phyloP scores from a whole-genome alignment of 768 basidiomycete genomes.

The Russula olivacea region DNA sequence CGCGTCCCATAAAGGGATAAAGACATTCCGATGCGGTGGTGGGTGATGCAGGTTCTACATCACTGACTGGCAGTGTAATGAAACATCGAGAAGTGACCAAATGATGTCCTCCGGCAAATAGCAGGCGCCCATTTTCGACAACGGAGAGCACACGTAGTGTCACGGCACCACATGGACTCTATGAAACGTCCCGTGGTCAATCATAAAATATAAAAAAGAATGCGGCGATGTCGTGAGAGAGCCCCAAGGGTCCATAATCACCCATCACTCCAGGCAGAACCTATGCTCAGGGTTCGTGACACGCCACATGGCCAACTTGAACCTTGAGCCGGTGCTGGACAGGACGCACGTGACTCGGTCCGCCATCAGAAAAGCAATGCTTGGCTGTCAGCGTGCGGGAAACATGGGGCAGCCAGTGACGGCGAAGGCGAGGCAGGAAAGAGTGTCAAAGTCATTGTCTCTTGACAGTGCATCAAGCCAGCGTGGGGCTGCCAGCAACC shows the following conservation, averaged over 20 bases:
- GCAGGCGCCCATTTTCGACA: neutral
- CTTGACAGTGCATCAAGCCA: slow-evolving; percentile 6
- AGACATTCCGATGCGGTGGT: slow-evolving; percentile 1
- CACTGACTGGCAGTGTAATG: neutral
- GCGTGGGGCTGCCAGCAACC: neutral
- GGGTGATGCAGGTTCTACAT: neutral
- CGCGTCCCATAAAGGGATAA: slow-evolving; percentile 11
- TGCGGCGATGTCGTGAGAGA: neutral
- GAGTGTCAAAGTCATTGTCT: neutral
- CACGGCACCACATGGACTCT: neutral
- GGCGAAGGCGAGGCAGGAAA: slow-evolving; percentile 1
- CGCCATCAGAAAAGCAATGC: neutral
- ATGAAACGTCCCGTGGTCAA: neutral
- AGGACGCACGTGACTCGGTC: slow-evolving; percentile 3
- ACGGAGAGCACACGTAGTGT: neutral
- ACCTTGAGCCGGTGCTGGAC: too few relatives aligned
- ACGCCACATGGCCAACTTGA: neutral
- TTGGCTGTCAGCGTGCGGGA: neutral
- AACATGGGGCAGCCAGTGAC: neutral
- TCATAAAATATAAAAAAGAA: neutral
- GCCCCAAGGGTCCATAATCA: neutral
- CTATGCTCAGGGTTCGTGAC: neutral
- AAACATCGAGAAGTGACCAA: neutral
- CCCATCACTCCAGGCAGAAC: neutral
- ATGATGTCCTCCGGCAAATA: neutral